Conservation (phyloP, 1,284 basidiomycete genomes). For the Ceratobasidium papillatum region DNA sequence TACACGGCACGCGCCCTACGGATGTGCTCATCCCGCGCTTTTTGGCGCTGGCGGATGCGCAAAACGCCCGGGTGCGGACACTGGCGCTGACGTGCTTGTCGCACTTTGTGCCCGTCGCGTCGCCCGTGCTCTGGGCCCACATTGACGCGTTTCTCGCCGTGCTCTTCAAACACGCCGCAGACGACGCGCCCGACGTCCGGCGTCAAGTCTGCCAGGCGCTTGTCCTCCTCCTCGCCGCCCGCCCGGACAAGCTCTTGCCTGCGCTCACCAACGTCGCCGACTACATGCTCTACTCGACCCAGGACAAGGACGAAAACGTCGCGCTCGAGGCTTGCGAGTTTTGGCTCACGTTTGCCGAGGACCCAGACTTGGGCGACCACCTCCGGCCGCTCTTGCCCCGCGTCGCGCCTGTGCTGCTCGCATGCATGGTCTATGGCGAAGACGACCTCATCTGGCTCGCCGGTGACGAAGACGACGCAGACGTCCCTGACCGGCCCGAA, state of each 20-base stretch:
- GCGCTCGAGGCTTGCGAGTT: conserved; percentile 99
- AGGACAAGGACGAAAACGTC: conserved; percentile 94
- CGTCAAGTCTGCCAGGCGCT: conserved; percentile 97
- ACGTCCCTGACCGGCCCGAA: conserved; percentile 89
- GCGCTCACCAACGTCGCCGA: conserved; percentile 96
- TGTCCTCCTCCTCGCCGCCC: conserved; percentile 88
- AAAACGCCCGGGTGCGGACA: conserved; percentile 86
- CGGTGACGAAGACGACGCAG: conserved; percentile 85
- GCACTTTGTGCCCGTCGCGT: conserved; percentile 87
- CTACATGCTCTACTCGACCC: conserved; percentile 98
- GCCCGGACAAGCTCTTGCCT: conserved; percentile 96
- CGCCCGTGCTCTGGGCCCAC: conserved; percentile 85
- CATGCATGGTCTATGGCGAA: conserved; percentile 98
- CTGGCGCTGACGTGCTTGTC: conserved; percentile 95
- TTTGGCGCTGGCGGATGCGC: conserved; percentile 84
- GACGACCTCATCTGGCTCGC: conserved; percentile 96
- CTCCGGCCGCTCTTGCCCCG: conserved; percentile 86
- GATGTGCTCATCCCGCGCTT: conserved; percentile 97
- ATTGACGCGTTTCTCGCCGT: conserved; percentile 93
- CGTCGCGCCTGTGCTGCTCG: conserved; percentile 91
- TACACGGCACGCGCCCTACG: conserved; percentile 85
- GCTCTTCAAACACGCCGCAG: conserved; percentile 93
- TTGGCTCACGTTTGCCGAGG: conserved; percentile 99
- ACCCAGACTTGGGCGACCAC: conserved; percentile 83
- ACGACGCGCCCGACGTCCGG: conserved; percentile 91